Evolutionary conservation across 2,329 filamentous ascomycete genomes (phyloP), one percentile per base, ranked within the genome.

Genomic region (Phaeophleospora eucalypticola): DNA sequence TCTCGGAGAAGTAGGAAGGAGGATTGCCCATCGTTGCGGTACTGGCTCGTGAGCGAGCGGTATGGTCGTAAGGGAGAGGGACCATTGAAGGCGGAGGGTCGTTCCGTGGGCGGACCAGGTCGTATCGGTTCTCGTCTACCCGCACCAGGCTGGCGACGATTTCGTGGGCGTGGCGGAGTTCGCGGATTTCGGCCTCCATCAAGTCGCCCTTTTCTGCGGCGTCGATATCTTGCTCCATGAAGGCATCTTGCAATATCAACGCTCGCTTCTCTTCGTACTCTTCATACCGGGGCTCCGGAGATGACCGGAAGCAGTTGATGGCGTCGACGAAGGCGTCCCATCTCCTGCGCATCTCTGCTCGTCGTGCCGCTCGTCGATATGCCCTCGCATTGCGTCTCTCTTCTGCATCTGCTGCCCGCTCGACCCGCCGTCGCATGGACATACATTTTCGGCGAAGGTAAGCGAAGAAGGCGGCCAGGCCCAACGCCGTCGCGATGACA

Each of bases 201-300:
- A 67, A 60, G 32, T 65, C 58, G 36, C 62, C 61, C 38, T 61
- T 62, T 36, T 70, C 67, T 40, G 75, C 73, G 3, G 72, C 63
- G n/a, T 72, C 59, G 19, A 58, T 61, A 41, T 78, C 72, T 42
- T 75, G 54, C 41, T 63, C 62, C 8, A 62, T 46, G 39, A 62
- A 62, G 7, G 65, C 64, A 16, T 64, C 65, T 45, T 71, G 66
- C 3, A 71, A 59, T 36, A 77, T 73, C 36, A 76, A 63, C 3
- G 68, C 66, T 21, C 71, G 67, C 60, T 78, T 78, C 58, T 80
- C 76, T 47, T 78, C 75, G 54, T 77, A 74, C 49, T 75, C 68
- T 60, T 65, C 41, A 57, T 58, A 46, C 43, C 55, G 27, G 57
- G 43, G 64, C 65, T 63, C 41, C 61, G 59, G 50, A 34, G 66